These are phyloP conservation scores for Tylopilus subfusipes DNA, from an alignment of 768 basidiomycete species.

Conservation along the genomic window DNA sequence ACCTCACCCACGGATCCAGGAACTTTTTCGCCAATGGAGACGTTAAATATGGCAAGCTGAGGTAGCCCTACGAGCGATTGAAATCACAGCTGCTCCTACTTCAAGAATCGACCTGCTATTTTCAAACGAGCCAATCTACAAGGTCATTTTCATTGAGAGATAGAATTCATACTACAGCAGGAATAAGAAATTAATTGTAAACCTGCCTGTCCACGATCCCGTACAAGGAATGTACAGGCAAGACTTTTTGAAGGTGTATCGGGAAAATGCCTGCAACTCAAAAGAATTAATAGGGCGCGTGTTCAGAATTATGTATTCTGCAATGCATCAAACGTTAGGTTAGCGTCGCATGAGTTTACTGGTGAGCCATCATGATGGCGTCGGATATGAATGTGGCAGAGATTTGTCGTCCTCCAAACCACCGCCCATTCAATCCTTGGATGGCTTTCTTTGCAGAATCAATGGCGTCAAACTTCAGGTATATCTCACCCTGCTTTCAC, in stretches of 20 bases:
- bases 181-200: conserved; percentile 30
- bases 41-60: neutral
- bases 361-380: conserved; percentile 90
- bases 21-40: neutral
- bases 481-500: conserved; percentile 83
- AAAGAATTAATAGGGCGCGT: conserved; percentile 28
- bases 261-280: conserved; percentile 30
- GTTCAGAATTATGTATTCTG: conserved; percentile 25
- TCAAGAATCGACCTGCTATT: conserved; percentile 24
- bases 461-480: conserved; percentile 82
- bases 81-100: conserved; percentile 11
- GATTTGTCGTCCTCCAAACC: conserved; percentile 93
- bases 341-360: conserved; percentile 40
- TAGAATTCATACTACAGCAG: conserved; percentile 28
- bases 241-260: conserved; percentile 30
- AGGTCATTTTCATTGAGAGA: conserved; percentile 33
- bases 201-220: conserved; percentile 38
- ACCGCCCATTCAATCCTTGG: conserved; percentile 90
- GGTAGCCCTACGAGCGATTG: neutral
- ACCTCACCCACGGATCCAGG: conserved; percentile 6
- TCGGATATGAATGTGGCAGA: conserved; percentile 88
- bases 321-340: conserved; percentile 29
- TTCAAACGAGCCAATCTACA: conserved; percentile 32
- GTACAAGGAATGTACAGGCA: conserved; percentile 33
- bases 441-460: conserved; percentile 82